Percentiles rank a stretch among this genome's conserved stretches.
These are phyloP conservation scores for Yamadazyma atlantica DNA, from an alignment of 1,139 yeast species.

Conservation along the genomic window DNA sequence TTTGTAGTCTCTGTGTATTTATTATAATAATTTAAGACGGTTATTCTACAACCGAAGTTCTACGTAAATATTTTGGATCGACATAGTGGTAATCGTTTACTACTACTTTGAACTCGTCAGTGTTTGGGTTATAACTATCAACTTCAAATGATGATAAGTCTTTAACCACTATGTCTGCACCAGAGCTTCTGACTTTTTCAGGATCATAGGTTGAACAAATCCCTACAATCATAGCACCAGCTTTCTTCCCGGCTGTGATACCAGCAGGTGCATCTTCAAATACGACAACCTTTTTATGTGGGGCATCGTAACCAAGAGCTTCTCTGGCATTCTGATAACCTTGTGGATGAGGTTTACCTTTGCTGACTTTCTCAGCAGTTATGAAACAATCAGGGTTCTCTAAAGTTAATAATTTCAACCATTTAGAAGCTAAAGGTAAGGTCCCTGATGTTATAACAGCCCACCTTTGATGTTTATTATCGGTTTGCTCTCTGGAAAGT, in stretches of 20 bases:
- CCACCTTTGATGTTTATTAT: constrained; percentile 52
- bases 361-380: constrained; percentile 70
- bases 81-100: constrained; percentile 43
- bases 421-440: constrained; percentile 65
- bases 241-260: constrained; percentile 73
- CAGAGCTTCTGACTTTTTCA: constrained; percentile 62
- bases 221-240: constrained; percentile 78
- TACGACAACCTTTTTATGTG: constrained; percentile 54
- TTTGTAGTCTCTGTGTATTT: constrained; percentile 3
- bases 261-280: constrained; percentile 89
- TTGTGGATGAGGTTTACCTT: constrained; percentile 80
- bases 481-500: constrained; percentile 37
- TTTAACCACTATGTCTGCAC: constrained; percentile 75
- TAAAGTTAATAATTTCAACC: constrained; percentile 65
- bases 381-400: constrained; percentile 67
- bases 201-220: constrained; percentile 75
- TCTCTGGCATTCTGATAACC: constrained; percentile 67
- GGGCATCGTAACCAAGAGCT: constrained; percentile 49
- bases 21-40: too few relatives aligned
- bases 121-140: constrained; percentile 39
- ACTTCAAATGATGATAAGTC: constrained; percentile 52
- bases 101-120: constrained; percentile 43
- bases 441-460: constrained; percentile 84
- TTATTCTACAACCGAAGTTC: constrained; percentile 3
- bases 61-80: constrained; percentile 34